These are phyloP conservation scores for Gamsiella multidivaricata DNA, from an alignment of 192 early-diverging fungal genomes.

Conservation along the genomic window DNA sequence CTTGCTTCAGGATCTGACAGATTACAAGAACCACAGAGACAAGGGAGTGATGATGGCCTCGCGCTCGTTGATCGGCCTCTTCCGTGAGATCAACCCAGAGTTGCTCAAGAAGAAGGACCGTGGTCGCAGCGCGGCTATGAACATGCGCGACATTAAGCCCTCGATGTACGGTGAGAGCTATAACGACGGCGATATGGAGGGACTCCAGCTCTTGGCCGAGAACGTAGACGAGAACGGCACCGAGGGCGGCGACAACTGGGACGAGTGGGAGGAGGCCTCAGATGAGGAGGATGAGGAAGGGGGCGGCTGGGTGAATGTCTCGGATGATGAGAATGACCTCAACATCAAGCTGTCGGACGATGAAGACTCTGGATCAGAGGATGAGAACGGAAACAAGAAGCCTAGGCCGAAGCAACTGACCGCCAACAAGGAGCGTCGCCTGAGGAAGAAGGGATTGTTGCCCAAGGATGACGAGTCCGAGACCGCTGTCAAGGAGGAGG, in stretches of 20 bases:
- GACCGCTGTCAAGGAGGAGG: conserved; percentile 55
- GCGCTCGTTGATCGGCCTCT: conserved; percentile 90
- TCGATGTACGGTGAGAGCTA: conserved; percentile 79
- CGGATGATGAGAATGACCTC: conserved; percentile 61
- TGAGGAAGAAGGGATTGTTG: conserved; percentile 56
- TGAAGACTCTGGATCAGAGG: conserved; percentile 57
- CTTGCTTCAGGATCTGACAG: conserved; percentile 88
- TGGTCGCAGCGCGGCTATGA: conserved; percentile 85
- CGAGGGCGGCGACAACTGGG: conserved; percentile 50
- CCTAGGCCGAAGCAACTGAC: conserved; percentile 51
- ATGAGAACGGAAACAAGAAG: conserved; percentile 58
- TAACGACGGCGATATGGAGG: conserved; percentile 77
- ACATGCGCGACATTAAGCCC: conserved; percentile 71
- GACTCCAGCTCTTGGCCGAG: conserved; percentile 80
- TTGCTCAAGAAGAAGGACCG: conserved; percentile 93
- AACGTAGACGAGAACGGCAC: conserved; percentile 59
- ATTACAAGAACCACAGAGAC: conserved; percentile 92
- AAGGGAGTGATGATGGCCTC: conserved; percentile 96
- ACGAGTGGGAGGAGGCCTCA: conserved; percentile 57
- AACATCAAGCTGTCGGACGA: conserved; percentile 50
- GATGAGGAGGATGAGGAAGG: conserved; percentile 51
- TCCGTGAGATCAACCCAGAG: conserved; percentile 95
- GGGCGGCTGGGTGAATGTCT: conserved; percentile 54
- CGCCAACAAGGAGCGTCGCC: conserved; percentile 57
- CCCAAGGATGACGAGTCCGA: conserved; percentile 54